Evolutionary conservation across 768 basidiomycete species (phyloP).

Genomic region (Plicaturopsis crispa): DNA sequence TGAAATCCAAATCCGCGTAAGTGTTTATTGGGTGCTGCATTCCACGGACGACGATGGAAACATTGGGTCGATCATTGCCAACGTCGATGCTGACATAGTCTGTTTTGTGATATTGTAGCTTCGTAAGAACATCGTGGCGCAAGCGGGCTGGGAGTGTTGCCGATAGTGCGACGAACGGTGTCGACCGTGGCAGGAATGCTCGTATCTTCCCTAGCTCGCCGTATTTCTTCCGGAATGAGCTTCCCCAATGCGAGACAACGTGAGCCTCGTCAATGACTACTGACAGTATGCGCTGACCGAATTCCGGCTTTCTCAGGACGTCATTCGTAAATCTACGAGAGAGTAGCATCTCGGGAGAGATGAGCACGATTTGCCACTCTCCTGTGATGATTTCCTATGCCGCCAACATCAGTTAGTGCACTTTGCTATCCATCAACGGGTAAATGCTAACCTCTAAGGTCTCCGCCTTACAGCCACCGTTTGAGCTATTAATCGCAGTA

Average conservation of each 20-base stretch:
- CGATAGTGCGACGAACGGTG: slow-evolving; percentile 12
- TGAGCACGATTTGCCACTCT: slow-evolving; percentile 15
- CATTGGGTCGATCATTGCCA: slow-evolving; percentile 18
- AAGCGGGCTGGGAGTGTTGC: slow-evolving; percentile 13
- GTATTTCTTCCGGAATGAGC: slow-evolving; percentile 19
- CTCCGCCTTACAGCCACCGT: slow-evolving; percentile 10
- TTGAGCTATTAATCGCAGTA: slow-evolving; percentile 15
- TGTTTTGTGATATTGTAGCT: slow-evolving; percentile 4
- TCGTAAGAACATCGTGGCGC: slow-evolving; percentile 8
- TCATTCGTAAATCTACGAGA: slow-evolving; percentile 14
- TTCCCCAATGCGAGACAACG: slow-evolving; percentile 23
- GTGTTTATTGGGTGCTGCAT: slow-evolving; percentile 14
- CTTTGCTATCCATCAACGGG: background rate
- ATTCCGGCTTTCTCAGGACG: slow-evolving; percentile 14
- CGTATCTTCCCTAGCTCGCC: slow-evolving; percentile 13
- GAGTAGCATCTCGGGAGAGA: slow-evolving; percentile 22
- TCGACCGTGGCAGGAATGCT: slow-evolving; percentile 13
- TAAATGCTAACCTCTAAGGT: slow-evolving; percentile 8
- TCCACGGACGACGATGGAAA: slow-evolving; percentile 16
- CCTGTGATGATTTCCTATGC: slow-evolving; percentile 8
- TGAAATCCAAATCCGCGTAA: slow-evolving; percentile 17
- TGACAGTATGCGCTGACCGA: slow-evolving; percentile 12
- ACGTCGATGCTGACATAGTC: slow-evolving; percentile 8
- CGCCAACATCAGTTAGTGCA: too few relatives aligned
- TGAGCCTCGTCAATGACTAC: slow-evolving; percentile 22